phyloP scores from a whole-genome alignment of 371 early-diverging fungal species.

The Mucor mucedo region DNA sequence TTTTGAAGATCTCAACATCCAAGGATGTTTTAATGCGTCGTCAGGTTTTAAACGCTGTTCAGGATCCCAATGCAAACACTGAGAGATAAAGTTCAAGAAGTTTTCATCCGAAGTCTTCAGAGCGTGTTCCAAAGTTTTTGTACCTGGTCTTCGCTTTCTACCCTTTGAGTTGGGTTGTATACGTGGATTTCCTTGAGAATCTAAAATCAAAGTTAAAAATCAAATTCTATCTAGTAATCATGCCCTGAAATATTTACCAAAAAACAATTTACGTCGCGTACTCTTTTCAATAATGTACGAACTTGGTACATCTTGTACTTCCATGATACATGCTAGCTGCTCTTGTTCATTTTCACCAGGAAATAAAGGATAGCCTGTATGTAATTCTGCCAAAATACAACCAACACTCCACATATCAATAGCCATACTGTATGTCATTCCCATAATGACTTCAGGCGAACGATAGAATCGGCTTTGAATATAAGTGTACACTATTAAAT shows the following conservation, averaged over 20 bases:
- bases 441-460: conserved; percentile 95
- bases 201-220: conserved; percentile 34
- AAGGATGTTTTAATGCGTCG: conserved; percentile 78
- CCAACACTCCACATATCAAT: conserved; percentile 99
- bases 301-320: conserved; percentile 82
- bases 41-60: conserved; percentile 80
- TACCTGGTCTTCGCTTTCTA: conserved; percentile 78
- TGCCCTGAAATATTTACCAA: conserved; percentile 58
- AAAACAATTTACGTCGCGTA: conserved; percentile 81
- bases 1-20: conserved; percentile 38
- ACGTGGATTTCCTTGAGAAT: conserved; percentile 68
- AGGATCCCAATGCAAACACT: conserved; percentile 89
- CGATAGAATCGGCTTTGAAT: conserved; percentile 97
- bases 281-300: conserved; percentile 75
- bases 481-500: conserved; percentile 82
- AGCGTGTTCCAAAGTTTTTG: conserved; percentile 72
- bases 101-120: conserved; percentile 71
- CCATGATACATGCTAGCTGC: conserved; percentile 92
- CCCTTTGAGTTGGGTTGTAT: conserved; percentile 84
- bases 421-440: conserved; percentile 76
- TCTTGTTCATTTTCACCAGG: conserved; percentile 96
- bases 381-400: conserved; percentile 95
- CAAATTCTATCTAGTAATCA: too few relatives aligned
- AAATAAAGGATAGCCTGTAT: conserved; percentile 87
- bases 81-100: conserved; percentile 84